A percentile compares a stretch with the other conserved stretches of the same genome.
phyloP scores from a whole-genome alignment of 805 yeast species.

The Sugiyamaella floridensis region DNA sequence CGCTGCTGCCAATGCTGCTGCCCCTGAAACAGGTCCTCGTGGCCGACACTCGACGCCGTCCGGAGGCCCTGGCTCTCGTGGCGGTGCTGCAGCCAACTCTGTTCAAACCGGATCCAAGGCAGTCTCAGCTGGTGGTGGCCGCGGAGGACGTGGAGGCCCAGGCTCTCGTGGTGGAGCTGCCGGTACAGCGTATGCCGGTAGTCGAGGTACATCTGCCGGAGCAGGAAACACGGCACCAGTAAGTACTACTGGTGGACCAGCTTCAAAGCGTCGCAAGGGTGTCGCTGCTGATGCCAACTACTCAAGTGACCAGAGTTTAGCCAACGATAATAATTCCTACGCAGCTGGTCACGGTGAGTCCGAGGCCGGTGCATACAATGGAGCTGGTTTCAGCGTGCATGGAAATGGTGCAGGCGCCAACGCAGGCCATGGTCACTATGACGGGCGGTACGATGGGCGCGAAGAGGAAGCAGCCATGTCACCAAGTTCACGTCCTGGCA shows the following conservation, averaged over 20 bases:
- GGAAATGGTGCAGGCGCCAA: constrained; percentile 19
- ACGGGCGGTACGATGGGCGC: not conserved
- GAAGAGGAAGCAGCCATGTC: constrained; percentile 14
- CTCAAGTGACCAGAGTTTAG: not conserved
- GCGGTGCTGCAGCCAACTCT: not conserved
- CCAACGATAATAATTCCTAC: not conserved
- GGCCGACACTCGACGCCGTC: not conserved
- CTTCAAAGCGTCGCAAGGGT: not conserved
- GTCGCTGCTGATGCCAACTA: not conserved
- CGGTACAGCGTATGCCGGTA: not conserved
- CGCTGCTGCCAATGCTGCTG: constrained; percentile 23
- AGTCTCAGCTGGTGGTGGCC: not conserved
- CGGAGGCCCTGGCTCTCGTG: not conserved
- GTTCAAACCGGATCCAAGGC: not conserved
- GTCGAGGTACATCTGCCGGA: not conserved
- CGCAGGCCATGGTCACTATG: not conserved
- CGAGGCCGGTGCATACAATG: not conserved
- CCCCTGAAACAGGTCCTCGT: constrained; percentile 2
- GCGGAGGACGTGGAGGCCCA: not conserved
- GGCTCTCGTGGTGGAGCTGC: not conserved
- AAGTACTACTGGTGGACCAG: not conserved
- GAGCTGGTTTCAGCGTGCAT: constrained; percentile 6
- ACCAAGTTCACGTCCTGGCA: constrained; percentile 15
- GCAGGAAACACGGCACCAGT: not conserved
- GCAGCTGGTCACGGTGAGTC: constrained; percentile 6